phyloP scores from a whole-genome alignment of 139 green algal species.

The Volvox reticuliferus region DNA sequence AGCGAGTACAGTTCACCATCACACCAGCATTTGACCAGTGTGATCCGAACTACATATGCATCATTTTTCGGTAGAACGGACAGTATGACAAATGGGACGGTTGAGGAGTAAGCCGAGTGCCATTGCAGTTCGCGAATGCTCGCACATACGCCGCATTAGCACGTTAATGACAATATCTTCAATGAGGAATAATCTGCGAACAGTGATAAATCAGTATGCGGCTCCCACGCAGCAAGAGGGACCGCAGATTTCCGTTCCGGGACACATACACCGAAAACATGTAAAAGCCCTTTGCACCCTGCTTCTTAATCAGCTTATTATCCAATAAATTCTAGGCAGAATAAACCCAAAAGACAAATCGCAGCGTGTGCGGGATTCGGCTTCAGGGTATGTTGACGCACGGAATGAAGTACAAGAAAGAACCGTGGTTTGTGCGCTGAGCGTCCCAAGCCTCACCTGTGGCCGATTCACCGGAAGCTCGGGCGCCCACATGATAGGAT shows the following conservation, averaged over 20 bases:
- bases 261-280: neutral
- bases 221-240: too few relatives aligned
- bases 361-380: neutral
- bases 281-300: neutral
- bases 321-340: neutral
- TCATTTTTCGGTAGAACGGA: too few relatives aligned
- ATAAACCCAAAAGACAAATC: neutral
- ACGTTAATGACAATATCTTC: too few relatives aligned
- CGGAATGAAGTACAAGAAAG: neutral
- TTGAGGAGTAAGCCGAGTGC: too few relatives aligned
- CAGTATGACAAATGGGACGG: too few relatives aligned
- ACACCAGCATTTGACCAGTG: too few relatives aligned
- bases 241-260: neutral
- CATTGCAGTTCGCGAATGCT: too few relatives aligned
- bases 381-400: neutral
- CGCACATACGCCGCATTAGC: too few relatives aligned
- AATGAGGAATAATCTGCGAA: too few relatives aligned
- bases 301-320: neutral
- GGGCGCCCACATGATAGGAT: constrained; percentile 9
- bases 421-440: neutral
- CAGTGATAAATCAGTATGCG: too few relatives aligned
- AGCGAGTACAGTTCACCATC: too few relatives aligned
- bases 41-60: too few relatives aligned
- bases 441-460: neutral
- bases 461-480: constrained; percentile 5